Evolutionary conservation across 1,139 yeast species (phyloP).

Genomic region (Pichia sp.): DNA sequence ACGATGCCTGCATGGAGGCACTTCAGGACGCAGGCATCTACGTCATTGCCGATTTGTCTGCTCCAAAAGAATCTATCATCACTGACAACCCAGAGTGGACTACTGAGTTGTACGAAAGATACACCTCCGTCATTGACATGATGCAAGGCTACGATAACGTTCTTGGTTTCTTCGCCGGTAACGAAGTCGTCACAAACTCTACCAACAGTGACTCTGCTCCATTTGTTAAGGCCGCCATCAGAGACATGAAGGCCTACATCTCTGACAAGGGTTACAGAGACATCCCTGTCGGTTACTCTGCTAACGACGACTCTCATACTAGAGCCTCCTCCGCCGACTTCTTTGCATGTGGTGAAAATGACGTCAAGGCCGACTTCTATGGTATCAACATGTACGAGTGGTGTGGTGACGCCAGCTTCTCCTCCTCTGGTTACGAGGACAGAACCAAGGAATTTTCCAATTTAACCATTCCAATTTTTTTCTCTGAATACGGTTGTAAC

Average conservation of each 20-base stretch:
- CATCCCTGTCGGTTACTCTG: constrained; percentile 79
- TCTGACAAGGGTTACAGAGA: constrained; percentile 52
- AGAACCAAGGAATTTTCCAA: constrained; percentile 69
- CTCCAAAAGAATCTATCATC: constrained; percentile 61
- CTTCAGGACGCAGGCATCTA: constrained; percentile 75
- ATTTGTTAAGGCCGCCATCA: constrained; percentile 73
- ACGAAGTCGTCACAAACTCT: constrained; percentile 68
- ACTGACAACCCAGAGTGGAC: constrained; percentile 59
- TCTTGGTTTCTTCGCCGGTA: constrained; percentile 78
- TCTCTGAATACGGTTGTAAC: constrained; percentile 83
- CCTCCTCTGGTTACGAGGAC: constrained; percentile 63
- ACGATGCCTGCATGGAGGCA: constrained; percentile 61
- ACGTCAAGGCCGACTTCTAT: constrained; percentile 75
- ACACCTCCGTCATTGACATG: constrained; percentile 59
- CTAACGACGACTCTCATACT: constrained; percentile 67
- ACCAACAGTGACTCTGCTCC: constrained; percentile 73
- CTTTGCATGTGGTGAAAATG: constrained; percentile 68
- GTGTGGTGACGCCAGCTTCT: constrained; percentile 76
- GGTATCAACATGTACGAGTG: constrained; percentile 96
- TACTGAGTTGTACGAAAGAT: constrained; percentile 58
- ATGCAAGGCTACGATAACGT: constrained; percentile 67
- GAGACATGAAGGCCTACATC: constrained; percentile 72
- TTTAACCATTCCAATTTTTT: constrained; percentile 65
- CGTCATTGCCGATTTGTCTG: constrained; percentile 68
- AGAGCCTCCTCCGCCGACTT: constrained; percentile 69